Conservation (phyloP, 352 stramenopile species). For the Globisporangium yorkense region DNA sequence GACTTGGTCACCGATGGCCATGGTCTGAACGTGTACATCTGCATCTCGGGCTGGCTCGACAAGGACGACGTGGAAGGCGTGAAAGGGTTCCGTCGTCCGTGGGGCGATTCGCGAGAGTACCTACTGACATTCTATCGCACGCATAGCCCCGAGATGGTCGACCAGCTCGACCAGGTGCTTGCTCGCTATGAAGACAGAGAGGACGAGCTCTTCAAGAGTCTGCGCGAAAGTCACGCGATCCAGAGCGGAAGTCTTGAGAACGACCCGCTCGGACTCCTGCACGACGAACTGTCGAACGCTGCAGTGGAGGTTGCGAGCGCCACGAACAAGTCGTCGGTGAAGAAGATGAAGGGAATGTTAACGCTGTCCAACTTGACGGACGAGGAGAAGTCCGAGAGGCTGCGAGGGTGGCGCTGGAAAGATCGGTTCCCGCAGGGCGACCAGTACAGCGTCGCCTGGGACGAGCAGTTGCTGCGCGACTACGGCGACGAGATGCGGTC, state of each 20-base stretch:
- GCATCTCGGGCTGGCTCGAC: conserved; percentile 75
- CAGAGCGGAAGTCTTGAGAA: conserved; percentile 15
- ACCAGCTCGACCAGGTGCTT: conserved; percentile 69
- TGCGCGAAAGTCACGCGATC: conserved; percentile 48
- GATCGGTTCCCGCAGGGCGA: conserved; percentile 75
- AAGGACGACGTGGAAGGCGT: conserved; percentile 44
- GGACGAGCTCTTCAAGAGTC: conserved; percentile 68
- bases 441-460: conserved; percentile 77
- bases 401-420: conserved; percentile 78
- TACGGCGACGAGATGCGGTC: conserved; percentile 81
- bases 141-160: conserved; percentile 62
- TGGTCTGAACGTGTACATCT: conserved; percentile 86
- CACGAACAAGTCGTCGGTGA: not conserved
- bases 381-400: conserved; percentile 2
- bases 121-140: conserved; percentile 64
- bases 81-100: conserved; percentile 53
- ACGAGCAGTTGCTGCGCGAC: conserved; percentile 57
- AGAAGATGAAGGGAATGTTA: conserved; percentile 3
- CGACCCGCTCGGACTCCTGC: conserved; percentile 40
- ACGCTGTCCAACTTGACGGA: conserved; percentile 8
- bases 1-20: conserved; percentile 71
- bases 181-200: conserved; percentile 74
- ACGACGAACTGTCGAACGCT: conserved; percentile 19
- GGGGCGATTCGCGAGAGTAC: conserved; percentile 74
- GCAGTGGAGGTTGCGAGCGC: not conserved